Base-by-base conservation (phyloP, 2,329 filamentous ascomycete species). In the Fusarium anguioides region DNA sequence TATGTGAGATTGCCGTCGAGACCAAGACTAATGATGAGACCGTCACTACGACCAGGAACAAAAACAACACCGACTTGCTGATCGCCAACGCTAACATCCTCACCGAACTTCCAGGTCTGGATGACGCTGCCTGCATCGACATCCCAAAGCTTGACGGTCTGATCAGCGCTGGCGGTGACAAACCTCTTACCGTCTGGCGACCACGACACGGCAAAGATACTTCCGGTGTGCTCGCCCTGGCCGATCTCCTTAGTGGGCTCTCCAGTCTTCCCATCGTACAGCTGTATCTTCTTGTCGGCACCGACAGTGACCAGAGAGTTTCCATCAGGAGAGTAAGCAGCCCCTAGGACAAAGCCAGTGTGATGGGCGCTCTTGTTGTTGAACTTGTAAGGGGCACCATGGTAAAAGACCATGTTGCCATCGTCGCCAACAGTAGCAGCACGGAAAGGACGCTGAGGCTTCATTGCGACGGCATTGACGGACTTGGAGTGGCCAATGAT, bases 61-160 rank as follows among this genome's bases (percentile, higher is more conserved):
- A 94, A 97, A 11, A 96, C 93, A 8, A 99, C 93, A 50, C 96
- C 96, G 29, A 98, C 93, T 76, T 99, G 96, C 78, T 99, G 96
- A 75, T 97, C 87, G 5, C 86, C 85, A 35, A 97, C 83, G 75
- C 87, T 93, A 63, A 90, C 86, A 17, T 89, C 90, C 39, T 94
- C 91, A 21, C 94, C 94, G 76, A 98, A 87, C 66, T 87, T 87
- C 96, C 96, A 99, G 24, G 87, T 92, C 77, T 96, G 92, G 9
- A 90, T 83, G 20, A 87, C 87, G 75, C 91, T 91, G 31, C 91
- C 93, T 15, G 89, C 84, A 75, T 97, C 93, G 4, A 88, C 89
- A 74, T 98, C 94, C 96, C 96, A 99, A 24, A 97, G 86, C 78
- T 94, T 94, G 54, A 99, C 92, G 0, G 94, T 97, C 80, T 96